Conservation (phyloP, 129 eudicot species). For the Flaveria brownii region DNA sequence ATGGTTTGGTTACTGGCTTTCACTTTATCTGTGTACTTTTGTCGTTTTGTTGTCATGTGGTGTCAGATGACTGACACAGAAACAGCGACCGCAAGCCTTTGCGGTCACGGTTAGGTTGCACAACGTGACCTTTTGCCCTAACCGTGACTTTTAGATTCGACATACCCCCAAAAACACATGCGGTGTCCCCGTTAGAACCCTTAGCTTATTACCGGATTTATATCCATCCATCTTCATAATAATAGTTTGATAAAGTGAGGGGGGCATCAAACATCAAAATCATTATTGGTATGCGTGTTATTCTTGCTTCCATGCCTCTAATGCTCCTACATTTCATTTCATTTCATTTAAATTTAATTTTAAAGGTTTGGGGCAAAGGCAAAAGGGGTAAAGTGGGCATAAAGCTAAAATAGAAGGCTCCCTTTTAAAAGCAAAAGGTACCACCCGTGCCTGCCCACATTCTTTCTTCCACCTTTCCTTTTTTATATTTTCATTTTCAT, state of each 20-base stretch:
- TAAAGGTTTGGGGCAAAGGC: constrained; percentile 32
- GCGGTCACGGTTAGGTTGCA: too few relatives aligned
- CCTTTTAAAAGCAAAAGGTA: constrained; percentile 40
- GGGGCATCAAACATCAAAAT: constrained; percentile 55
- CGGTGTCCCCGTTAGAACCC: too few relatives aligned
- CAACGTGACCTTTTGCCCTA: too few relatives aligned
- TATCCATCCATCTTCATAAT: too few relatives aligned
- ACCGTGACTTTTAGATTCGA: too few relatives aligned
- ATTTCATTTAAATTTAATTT: background rate
- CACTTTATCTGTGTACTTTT: too few relatives aligned
- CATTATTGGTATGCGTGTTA: constrained; percentile 61
- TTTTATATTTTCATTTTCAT: background rate
- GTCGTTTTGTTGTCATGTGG: too few relatives aligned
- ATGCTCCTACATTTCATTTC: background rate
- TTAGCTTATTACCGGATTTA: too few relatives aligned
- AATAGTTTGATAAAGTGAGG: constrained; percentile 10
- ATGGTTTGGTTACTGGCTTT: too few relatives aligned
- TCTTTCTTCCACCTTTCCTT: constrained; percentile 29
- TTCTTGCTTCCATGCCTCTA: constrained; percentile 49
- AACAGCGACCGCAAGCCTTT: too few relatives aligned
- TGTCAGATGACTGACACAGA: too few relatives aligned
- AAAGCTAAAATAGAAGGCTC: constrained; percentile 36
- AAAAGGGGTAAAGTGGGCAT: constrained; percentile 32
- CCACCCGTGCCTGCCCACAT: constrained; percentile 49
- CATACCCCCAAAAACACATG: too few relatives aligned